These are phyloP conservation scores for Stagonosporopsis chrysanthemi DNA, from an alignment of 2,329 filamentous ascomycete species.

Conservation along the genomic window DNA sequence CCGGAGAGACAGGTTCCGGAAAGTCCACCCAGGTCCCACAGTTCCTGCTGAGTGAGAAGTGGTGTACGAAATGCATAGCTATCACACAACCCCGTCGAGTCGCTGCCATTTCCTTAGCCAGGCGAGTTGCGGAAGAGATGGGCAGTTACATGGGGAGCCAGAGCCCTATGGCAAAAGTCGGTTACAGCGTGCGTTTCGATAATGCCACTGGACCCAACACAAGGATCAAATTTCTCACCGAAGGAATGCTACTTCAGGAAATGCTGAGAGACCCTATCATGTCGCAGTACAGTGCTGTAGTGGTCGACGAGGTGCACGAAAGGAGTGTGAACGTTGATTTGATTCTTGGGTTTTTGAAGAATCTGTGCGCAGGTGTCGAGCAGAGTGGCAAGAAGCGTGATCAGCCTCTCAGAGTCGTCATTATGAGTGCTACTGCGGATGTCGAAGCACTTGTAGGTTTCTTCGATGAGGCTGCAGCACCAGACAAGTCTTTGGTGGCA, in stretches of 20 bases:
- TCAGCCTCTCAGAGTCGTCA: conserved; percentile 78
- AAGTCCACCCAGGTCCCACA: conserved; percentile 98
- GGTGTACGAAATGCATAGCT: conserved; percentile 82
- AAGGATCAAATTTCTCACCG: conserved; percentile 90
- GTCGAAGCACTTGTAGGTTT: conserved; percentile 79
- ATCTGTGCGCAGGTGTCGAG: conserved; percentile 70
- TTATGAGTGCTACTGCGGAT: conserved; percentile 98
- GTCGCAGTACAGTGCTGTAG: conserved; percentile 83
- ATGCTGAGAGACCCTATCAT: conserved; percentile 85
- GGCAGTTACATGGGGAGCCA: conserved; percentile 68
- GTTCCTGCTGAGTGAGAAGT: conserved; percentile 79
- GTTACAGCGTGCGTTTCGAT: conserved; percentile 95
- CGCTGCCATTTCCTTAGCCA: conserved; percentile 88
- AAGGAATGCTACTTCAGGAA: conserved; percentile 95
- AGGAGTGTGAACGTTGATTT: conserved; percentile 93
- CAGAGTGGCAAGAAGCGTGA: conserved; percentile 68
- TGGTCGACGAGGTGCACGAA: conserved; percentile 98
- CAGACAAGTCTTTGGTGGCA: conserved; percentile 23
- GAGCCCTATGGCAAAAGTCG: conserved; percentile 71
- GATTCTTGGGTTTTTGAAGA: conserved; percentile 84
- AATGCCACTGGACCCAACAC: conserved; percentile 82
- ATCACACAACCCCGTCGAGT: conserved; percentile 95
- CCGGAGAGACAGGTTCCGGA: conserved; percentile 94
- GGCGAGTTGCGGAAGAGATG: conserved; percentile 86
- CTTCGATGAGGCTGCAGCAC: conserved; percentile 60